Evolutionary conservation across 768 basidiomycete genomes (phyloP).

Genomic region (Paxillus ammoniavirescens): DNA sequence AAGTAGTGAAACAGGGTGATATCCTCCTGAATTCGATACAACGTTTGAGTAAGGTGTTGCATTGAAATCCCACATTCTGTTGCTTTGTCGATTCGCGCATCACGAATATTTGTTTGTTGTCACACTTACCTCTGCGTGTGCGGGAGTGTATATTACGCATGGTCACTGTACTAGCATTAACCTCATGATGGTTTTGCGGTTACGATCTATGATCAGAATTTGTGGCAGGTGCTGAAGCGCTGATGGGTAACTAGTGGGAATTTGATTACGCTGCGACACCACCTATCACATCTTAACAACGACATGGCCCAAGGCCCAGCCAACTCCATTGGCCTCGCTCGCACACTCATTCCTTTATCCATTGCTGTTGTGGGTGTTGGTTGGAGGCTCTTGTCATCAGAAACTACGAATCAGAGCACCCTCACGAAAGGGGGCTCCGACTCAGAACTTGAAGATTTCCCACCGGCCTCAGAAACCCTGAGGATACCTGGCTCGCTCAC

Average conservation of each 20-base stretch:
- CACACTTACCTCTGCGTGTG: not conserved
- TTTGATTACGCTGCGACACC: not conserved
- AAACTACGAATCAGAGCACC: not conserved
- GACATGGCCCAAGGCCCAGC: not conserved
- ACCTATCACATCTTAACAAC: not conserved
- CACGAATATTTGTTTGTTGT: not conserved
- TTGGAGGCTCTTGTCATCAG: conserved; percentile 7
- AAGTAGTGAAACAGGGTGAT: conserved; percentile 92
- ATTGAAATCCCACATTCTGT: conserved; percentile 29
- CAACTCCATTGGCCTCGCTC: not conserved
- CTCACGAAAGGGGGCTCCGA: not conserved
- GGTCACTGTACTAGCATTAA: not conserved
- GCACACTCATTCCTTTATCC: conserved; percentile 8
- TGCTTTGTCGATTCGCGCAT: not conserved
- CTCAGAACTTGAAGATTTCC: not conserved
- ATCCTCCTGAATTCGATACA: conserved; percentile 84
- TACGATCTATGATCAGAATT: not conserved
- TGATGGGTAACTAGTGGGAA: not conserved
- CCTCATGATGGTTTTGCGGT: not conserved
- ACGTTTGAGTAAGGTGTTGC: conserved; percentile 85
- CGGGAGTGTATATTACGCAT: not conserved
- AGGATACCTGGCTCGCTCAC: too few species aligned
- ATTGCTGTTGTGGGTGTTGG: conserved; percentile 3
- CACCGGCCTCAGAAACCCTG: too few species aligned
- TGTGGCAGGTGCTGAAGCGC: not conserved